Evolutionary conservation across 2,329 filamentous ascomycete species (phyloP), one percentile per base, ranked within the genome.

Genomic region (Trichoderma breve): DNA sequence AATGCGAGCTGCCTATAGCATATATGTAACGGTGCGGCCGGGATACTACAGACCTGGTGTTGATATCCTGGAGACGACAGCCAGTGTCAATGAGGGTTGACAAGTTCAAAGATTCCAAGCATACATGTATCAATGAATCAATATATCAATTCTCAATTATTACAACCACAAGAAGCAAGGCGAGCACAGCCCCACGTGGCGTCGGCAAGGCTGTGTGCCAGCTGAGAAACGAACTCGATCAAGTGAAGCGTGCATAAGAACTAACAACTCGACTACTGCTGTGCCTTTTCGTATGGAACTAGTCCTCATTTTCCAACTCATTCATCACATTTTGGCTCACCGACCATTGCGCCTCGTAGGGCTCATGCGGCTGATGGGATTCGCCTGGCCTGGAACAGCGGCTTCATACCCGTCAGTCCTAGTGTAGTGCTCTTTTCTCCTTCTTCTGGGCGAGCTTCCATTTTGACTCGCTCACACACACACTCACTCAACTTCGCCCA

Each of bases 201-300:
- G 65, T 30, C 65, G 2, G 57, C 65, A 58, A 68, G 65, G 65
- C 65, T 68, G 65, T 68, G 65, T 43, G 65, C 53, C 65, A 58
- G 65, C 53, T 68, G 65, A 68, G 51, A 43, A 21, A 12, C 55
- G 15, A 30, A 32, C 18, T 28, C 6, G n/a, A 32, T 28, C 55
- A 58, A 15, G 43, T 51, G 43, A 51, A 51, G 43, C n/a, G 28
- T 34, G 62, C 39, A 65, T 65, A 53, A 34, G 43, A 65, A 51
- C 60, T 63, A 30, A 39, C 15, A 18, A 39, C 36, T 39, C 2
- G 15, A 18, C 60, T 51, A 21, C 43, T 28, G 34, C 34, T 36
- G 34, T 36, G 34, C 34, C 34, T 36, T 36, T 36, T 36, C 34
- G 34, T 36, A 36, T 15, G 24, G 36, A 28, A 30, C 39, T 24